Conservation (phyloP, 2,329 filamentous ascomycete species). For the Zalaria obscura region DNA sequence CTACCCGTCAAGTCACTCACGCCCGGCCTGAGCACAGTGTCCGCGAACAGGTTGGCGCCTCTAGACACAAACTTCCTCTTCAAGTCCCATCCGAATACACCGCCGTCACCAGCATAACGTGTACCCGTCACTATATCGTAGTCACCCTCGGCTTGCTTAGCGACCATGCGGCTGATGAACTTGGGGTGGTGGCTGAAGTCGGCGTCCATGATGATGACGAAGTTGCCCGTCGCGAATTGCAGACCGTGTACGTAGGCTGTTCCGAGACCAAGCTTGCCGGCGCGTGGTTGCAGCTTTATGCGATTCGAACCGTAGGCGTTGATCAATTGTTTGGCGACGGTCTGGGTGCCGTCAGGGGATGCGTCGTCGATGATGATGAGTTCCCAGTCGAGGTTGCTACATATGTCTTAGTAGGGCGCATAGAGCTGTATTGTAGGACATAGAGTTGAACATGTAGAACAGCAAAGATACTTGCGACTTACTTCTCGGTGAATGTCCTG, state of each 20-base stretch:
- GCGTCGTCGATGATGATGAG: conserved; percentile 97
- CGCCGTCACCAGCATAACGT: conserved; percentile 70
- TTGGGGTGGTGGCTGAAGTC: conserved; percentile 99
- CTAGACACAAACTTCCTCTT: conserved; percentile 64
- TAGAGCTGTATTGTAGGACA: background rate
- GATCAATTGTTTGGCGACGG: conserved; percentile 79
- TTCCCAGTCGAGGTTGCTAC: conserved; percentile 87
- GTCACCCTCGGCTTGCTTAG: conserved; percentile 58
- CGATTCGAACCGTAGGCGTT: conserved; percentile 63
- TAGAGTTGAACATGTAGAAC: too few species aligned
- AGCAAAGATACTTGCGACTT: conserved; percentile 17
- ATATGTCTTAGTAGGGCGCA: too few species aligned
- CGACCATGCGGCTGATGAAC: conserved; percentile 93
- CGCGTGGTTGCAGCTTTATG: conserved; percentile 72
- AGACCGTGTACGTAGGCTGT: conserved; percentile 94
- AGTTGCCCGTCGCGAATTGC: conserved; percentile 82
- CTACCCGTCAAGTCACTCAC: conserved; percentile 92
- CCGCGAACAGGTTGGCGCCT: conserved; percentile 88
- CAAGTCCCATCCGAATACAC: conserved; percentile 93
- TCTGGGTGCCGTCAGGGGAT: conserved; percentile 88
- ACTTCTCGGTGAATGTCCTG: conserved; percentile 83
- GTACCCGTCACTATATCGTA: conserved; percentile 98
- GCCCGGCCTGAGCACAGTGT: conserved; percentile 82
- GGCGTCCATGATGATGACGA: conserved; percentile 99
- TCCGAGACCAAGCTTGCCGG: conserved; percentile 92